Conservation (phyloP, 139 green algal species). For the Coelastrella sp. region DNA sequence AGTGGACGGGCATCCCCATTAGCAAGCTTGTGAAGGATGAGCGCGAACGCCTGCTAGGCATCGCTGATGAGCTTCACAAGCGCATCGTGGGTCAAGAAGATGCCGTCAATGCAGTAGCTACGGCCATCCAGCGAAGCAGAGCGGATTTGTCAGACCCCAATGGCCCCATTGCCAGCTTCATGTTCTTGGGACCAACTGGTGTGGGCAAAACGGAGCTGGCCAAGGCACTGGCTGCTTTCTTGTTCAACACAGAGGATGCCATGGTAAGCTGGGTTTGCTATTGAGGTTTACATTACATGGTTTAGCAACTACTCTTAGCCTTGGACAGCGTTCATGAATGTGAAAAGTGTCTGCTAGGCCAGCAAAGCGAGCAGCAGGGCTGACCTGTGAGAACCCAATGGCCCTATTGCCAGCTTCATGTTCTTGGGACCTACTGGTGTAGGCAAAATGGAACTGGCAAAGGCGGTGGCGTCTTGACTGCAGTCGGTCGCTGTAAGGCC, state of each 20-base stretch:
- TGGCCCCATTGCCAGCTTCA: slow-evolving; percentile 96
- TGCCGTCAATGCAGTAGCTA: slow-evolving; percentile 44
- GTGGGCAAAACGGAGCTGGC: slow-evolving; percentile 99
- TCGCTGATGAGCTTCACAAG: slow-evolving; percentile 50
- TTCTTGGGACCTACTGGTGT: not conserved
- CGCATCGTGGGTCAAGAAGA: slow-evolving; percentile 78
- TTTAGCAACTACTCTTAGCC: no score
- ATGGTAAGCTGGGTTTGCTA: slow-evolving; percentile 8
- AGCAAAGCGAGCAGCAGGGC: no score
- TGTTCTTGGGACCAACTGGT: slow-evolving; percentile 98
- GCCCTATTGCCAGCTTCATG: no score
- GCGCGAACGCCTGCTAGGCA: slow-evolving; percentile 42
- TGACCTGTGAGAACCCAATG: no score
- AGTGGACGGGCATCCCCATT: slow-evolving; percentile 70
- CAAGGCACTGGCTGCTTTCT: slow-evolving; percentile 90
- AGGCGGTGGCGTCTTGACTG: not conserved
- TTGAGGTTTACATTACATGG: no score
- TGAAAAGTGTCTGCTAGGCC: no score
- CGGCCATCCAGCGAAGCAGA: slow-evolving; percentile 52
- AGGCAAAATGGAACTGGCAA: not conserved
- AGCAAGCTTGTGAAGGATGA: slow-evolving; percentile 59
- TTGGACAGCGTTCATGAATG: no score
- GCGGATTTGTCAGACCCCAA: slow-evolving; percentile 94
- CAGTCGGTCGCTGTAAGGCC: not conserved
- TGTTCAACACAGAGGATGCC: slow-evolving; percentile 93